These are phyloP conservation scores for Fagus sylvatica DNA, from an alignment of 306 rosid species.

Conservation along the genomic window DNA sequence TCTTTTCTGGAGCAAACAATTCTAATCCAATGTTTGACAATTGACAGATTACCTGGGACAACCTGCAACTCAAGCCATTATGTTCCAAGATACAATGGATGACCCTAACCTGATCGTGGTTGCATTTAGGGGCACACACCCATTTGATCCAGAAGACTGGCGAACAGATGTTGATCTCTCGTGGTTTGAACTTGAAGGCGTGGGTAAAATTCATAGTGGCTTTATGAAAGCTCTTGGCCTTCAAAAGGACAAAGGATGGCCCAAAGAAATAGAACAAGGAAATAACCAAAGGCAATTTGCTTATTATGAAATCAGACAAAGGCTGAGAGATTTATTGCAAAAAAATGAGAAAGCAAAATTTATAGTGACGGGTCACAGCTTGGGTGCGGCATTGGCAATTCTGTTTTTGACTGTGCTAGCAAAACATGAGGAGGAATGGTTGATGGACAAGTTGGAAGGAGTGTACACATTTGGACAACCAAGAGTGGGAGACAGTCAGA, in stretches of 20 bases:
- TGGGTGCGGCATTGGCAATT: constrained; percentile 78
- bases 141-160: constrained; percentile 61
- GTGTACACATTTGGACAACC: constrained; percentile 86
- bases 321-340: constrained; percentile 35
- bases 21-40: background rate
- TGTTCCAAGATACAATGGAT: constrained; percentile 41
- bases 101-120: constrained; percentile 59
- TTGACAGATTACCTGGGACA: constrained; percentile 50
- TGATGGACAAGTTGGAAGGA: constrained; percentile 61
- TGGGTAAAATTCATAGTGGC: constrained; percentile 72
- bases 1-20: background rate
- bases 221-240: constrained; percentile 68
- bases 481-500: constrained; percentile 60
- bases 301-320: constrained; percentile 54
- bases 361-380: constrained; percentile 74
- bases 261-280: constrained; percentile 41
- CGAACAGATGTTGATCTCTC: constrained; percentile 68
- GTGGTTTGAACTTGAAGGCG: constrained; percentile 51
- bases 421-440: constrained; percentile 49
- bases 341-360: constrained; percentile 53
- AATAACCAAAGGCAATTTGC: constrained; percentile 30
- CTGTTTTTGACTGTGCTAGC: constrained; percentile 56
- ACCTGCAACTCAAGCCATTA: constrained; percentile 53
- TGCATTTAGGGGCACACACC: constrained; percentile 71
- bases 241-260: constrained; percentile 52